Evolutionary conservation across 805 yeast genomes (phyloP).

Genomic region (Nakazawaea peltata): DNA sequence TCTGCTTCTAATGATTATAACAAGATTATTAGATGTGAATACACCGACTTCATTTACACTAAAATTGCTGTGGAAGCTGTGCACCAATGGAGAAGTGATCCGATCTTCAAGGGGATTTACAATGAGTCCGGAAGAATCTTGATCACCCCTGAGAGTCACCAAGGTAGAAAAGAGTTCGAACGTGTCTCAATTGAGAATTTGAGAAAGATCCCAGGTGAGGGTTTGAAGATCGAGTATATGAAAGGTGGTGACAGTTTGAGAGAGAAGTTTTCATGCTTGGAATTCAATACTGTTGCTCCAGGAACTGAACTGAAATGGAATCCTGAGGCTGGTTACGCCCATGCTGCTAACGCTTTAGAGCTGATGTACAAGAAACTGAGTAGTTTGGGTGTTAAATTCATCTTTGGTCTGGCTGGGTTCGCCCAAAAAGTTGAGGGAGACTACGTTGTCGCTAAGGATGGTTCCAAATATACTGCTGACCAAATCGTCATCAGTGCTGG

Average conservation of each 20-base stretch:
- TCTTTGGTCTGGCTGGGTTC: conserved; percentile 23
- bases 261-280: conserved; percentile 13
- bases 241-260: conserved; percentile 24
- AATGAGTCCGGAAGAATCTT: conserved; percentile 34
- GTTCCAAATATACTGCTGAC: conserved; percentile 23
- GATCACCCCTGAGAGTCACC: conserved; percentile 24
- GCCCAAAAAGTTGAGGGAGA: conserved; percentile 13
- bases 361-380: conserved; percentile 22
- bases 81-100: conserved; percentile 27
- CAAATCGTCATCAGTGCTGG: conserved; percentile 29
- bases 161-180: conserved; percentile 31
- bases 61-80: conserved; percentile 37
- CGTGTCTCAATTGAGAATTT: conserved; percentile 26
- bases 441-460: conserved; percentile 19
- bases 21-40: conserved; percentile 41
- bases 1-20: conserved; percentile 43
- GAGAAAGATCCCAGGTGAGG: conserved; percentile 19
- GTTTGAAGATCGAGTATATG: conserved; percentile 19
- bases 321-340: conserved; percentile 34
- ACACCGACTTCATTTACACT: conserved; percentile 33
- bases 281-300: conserved; percentile 12
- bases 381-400: conserved; percentile 25
- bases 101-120: conserved; percentile 24
- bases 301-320: conserved; percentile 19
- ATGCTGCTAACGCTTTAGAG: conserved; percentile 29